Percentiles rank a stretch among this genome's conserved stretches.
These are phyloP conservation scores for Pichia nakasei DNA, from an alignment of 805 yeast species.

Conservation along the genomic window DNA sequence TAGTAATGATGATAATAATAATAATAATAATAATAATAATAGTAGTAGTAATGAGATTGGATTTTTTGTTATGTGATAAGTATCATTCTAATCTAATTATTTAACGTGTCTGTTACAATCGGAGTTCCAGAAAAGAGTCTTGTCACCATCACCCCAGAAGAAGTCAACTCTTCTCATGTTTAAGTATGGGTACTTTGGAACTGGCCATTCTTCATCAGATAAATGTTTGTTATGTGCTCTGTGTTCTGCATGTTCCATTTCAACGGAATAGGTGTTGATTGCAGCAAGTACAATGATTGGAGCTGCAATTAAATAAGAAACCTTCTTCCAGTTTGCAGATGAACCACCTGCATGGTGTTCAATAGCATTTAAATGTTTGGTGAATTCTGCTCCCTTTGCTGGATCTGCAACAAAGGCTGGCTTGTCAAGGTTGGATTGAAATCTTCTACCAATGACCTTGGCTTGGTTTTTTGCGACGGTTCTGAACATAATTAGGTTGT, in stretches of 20 bases:
- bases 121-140: slow-evolving; percentile 94
- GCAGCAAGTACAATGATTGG: slow-evolving; percentile 77
- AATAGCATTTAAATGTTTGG: slow-evolving; percentile 51
- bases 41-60: no score
- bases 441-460: slow-evolving; percentile 25
- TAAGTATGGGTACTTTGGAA: slow-evolving; percentile 72
- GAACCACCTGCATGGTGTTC: slow-evolving; percentile 74
- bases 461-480: slow-evolving; percentile 27
- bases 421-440: slow-evolving; percentile 21
- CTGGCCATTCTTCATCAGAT: slow-evolving; percentile 89
- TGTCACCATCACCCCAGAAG: slow-evolving; percentile 99
- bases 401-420: slow-evolving; percentile 44
- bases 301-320: slow-evolving; percentile 68
- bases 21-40: neutral
- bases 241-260: slow-evolving; percentile 85
- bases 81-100: slow-evolving; percentile 2
- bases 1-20: neutral
- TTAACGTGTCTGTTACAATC: slow-evolving; percentile 79
- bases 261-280: slow-evolving; percentile 72
- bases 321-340: slow-evolving; percentile 75
- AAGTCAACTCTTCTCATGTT: slow-evolving; percentile 80
- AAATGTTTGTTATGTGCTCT: slow-evolving; percentile 66
- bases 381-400: slow-evolving; percentile 66
- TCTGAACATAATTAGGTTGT: slow-evolving; percentile 40
- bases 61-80: no score